Conservation (phyloP, 257 asterid genomes). For the Nicotiana tabacum region DNA sequence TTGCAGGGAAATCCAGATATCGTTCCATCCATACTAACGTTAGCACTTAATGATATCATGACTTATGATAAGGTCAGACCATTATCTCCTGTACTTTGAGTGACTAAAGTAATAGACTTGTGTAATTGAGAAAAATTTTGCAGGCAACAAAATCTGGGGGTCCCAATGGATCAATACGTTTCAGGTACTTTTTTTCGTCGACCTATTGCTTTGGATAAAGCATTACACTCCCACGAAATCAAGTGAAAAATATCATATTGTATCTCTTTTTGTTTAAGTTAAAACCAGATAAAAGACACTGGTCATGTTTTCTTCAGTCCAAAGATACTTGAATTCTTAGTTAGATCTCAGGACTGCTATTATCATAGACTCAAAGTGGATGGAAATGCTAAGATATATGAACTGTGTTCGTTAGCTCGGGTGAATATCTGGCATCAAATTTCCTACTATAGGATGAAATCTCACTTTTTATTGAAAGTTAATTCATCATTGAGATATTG, state of each 20-base stretch:
- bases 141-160: conserved; percentile 97
- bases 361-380: background rate
- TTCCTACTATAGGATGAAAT: background rate
- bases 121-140: conserved; percentile 26
- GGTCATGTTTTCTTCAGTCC: conserved; percentile 2
- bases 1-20: conserved; percentile 68
- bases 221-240: background rate
- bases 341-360: background rate
- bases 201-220: background rate
- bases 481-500: background rate
- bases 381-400: background rate
- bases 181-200: conserved; percentile 48
- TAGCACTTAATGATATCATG: conserved; percentile 81
- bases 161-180: conserved; percentile 90
- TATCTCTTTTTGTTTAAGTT: background rate
- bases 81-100: conserved; percentile 7
- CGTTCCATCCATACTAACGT: conserved; percentile 61
- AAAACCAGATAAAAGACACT: background rate
- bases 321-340: background rate
- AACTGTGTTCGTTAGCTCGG: background rate
- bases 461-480: background rate
- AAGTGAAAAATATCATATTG: background rate
- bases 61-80: conserved; percentile 88
- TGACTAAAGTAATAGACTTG: conserved; percentile 20
- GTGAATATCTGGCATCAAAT: background rate